Conservation (phyloP, 2,329 filamentous ascomycete species). For the Chrysosphaeria jannelii region DNA sequence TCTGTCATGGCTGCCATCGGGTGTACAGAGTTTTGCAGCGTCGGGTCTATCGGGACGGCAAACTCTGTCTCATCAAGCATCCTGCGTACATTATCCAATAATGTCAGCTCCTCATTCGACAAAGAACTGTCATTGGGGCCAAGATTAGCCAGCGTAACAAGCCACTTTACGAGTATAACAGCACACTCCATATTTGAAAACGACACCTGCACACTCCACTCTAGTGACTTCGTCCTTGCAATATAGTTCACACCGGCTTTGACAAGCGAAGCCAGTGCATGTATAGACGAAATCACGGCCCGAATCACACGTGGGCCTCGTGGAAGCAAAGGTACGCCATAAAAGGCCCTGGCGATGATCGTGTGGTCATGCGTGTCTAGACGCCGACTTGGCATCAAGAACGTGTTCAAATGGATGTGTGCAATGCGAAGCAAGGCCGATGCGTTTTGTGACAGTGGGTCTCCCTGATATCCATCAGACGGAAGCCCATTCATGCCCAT, state of each 20-base stretch:
- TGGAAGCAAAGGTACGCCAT: conserved; percentile 23
- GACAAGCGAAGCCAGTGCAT: conserved; percentile 35
- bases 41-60: conserved; percentile 26
- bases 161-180: conserved; percentile 28
- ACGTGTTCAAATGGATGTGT: conserved; percentile 34
- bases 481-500: conserved; percentile 1
- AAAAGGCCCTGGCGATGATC: conserved; percentile 28
- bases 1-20: too few relatives aligned
- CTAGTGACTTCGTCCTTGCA: conserved; percentile 25
- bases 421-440: conserved; percentile 28
- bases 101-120: conserved; percentile 19
- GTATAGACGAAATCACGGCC: conserved; percentile 35
- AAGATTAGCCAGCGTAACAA: conserved; percentile 15
- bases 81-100: conserved; percentile 23
- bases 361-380: conserved; percentile 33
- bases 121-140: conserved; percentile 8
- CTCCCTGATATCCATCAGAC: conserved; percentile 10
- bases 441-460: conserved; percentile 34
- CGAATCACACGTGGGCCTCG: conserved; percentile 28
- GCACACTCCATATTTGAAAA: conserved; percentile 31
- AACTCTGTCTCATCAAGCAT: conserved; percentile 33
- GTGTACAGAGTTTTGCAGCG: too few relatives aligned
- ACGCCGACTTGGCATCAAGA: conserved; percentile 28
- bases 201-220: conserved; percentile 33
- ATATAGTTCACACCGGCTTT: conserved; percentile 32